Evolutionary conservation across 441 rosid species (phyloP), one percentile per base, ranked within the genome.

Genomic region (Croton setiger): DNA sequence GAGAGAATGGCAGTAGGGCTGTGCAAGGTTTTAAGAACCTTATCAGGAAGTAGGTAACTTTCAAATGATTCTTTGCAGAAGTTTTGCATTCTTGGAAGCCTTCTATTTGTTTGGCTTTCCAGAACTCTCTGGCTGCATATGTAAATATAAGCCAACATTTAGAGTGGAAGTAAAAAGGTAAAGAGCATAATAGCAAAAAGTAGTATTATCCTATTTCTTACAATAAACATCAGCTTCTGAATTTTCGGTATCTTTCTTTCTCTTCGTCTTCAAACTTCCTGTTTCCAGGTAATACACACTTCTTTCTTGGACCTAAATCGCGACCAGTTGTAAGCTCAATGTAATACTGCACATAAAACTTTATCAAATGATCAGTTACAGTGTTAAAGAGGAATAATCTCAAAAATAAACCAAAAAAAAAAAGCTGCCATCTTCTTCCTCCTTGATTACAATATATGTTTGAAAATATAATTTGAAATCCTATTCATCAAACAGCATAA

Each of bases 221-320:
- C 98, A 73, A 74, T 72, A 20, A n/a, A 69, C 61, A 60, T 68
- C 75, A 7, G 47, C 41, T 49, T 78, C 75, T 21, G 79, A 17
- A 36, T 72, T 79, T 58, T 75, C 90, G 0, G 70, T 6, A 52
- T 11, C 74, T 75, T 63, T 88, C 74, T 51, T 84, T 73, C 14
- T 69, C 65, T 61, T 68, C 31, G 2, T 27, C 21, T 71, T 80
- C 43, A 72, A 10, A 0, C 70, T 72, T 75, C 97, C 98, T 5
- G 82, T 83, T 79, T 87, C 92, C 75, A 93, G 72, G 73, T 72
- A 93, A 81, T 79, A 63, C 31, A 74, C 48, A 87, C 96, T 67
- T 91, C 98, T 66, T 72, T 85, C 82, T 72, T 93, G 7, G 97
- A 91, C 68, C 97, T 82, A 76, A 91, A 91, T 68, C 76, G 10